phyloP scores from a whole-genome alignment of 805 yeast genomes.

The Candida schatavii region DNA sequence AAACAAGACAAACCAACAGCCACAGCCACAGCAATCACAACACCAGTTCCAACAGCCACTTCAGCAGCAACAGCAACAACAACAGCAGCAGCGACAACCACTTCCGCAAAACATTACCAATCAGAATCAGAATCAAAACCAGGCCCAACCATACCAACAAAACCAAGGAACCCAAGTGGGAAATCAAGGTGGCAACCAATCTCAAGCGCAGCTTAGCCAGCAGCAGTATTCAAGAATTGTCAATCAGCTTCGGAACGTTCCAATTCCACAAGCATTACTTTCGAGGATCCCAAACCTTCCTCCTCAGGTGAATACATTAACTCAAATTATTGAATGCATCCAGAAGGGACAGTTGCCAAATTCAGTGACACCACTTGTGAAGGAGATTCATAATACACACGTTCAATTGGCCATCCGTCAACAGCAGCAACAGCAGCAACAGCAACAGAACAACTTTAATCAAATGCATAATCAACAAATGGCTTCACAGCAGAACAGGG shows the following conservation, averaged over 20 bases:
- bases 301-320: conserved; percentile 77
- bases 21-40: conserved; percentile 4
- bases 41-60: conserved; percentile 9
- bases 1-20: conserved; percentile 10
- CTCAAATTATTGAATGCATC: conserved; percentile 63
- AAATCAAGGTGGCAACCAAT: conserved; percentile 4
- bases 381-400: conserved; percentile 66
- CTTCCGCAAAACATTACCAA: neutral
- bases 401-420: conserved; percentile 53
- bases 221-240: conserved; percentile 40
- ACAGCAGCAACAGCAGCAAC: conserved; percentile 42
- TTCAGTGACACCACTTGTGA: conserved; percentile 55
- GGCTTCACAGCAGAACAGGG: conserved; percentile 11
- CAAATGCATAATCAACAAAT: conserved; percentile 12
- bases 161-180: conserved; percentile 3
- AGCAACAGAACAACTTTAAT: conserved; percentile 16
- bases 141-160: neutral
- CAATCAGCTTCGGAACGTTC: conserved; percentile 54
- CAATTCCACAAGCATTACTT: conserved; percentile 69
- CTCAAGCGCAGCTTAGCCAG: conserved; percentile 9
- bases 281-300: conserved; percentile 74
- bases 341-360: conserved; percentile 58
- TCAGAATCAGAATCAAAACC: conserved; percentile 6
- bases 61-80: conserved; percentile 16
- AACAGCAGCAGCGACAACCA: conserved; percentile 9